phyloP scores from a whole-genome alignment of 2,329 filamentous ascomycete species.

The Rutstroemia sp. region DNA sequence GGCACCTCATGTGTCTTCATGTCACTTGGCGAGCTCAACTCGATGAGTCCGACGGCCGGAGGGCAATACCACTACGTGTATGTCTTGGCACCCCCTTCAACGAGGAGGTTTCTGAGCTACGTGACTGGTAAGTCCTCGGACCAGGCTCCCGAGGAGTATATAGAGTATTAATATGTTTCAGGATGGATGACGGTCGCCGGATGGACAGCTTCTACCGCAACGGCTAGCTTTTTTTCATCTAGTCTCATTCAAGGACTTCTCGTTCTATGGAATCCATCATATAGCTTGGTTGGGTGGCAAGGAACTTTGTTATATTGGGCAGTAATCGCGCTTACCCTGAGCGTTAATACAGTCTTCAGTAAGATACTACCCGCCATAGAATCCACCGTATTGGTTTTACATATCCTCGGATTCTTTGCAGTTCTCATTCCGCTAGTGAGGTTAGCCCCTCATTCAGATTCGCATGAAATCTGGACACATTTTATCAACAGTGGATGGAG shows the following conservation, averaged over 20 bases:
- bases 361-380: not conserved
- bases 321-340: slow-evolving; percentile 17
- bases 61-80: slow-evolving; percentile 55
- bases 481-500: not conserved
- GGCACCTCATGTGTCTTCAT: slow-evolving; percentile 39
- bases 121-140: slow-evolving; percentile 31
- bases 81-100: slow-evolving; percentile 40
- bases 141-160: not conserved
- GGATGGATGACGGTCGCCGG: slow-evolving; percentile 54
- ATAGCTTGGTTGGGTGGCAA: slow-evolving; percentile 32
- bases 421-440: not conserved
- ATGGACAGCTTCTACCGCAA: slow-evolving; percentile 69
- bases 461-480: not conserved
- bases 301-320: slow-evolving; percentile 36
- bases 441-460: slow-evolving; percentile 11
- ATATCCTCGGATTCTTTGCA: not conserved
- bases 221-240: slow-evolving; percentile 44
- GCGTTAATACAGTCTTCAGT: not conserved
- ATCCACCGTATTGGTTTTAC: not conserved
- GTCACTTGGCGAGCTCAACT: slow-evolving; percentile 36
- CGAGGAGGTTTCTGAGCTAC: slow-evolving; percentile 48
- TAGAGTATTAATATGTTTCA: not conserved
- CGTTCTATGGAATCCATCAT: slow-evolving; percentile 27
- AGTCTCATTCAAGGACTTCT: slow-evolving; percentile 41
- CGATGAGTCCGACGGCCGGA: slow-evolving; percentile 36